Percentiles rank a stretch among this genome's conserved stretches.
phyloP scores from a whole-genome alignment of 1,284 basidiomycete species.

The Paramarasmius palmivorus region DNA sequence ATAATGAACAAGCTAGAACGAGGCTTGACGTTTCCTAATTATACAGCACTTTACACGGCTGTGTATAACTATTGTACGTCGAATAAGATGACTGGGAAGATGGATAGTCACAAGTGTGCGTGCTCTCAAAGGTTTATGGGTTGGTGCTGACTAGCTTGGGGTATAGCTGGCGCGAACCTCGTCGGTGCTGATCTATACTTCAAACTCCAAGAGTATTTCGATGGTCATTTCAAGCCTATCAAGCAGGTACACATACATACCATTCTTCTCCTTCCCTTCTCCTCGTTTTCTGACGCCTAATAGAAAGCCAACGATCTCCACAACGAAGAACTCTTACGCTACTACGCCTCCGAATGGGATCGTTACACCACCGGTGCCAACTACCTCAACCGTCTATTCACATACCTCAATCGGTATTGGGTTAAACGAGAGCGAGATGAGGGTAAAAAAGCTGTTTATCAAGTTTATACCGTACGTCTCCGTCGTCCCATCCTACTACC shows the following conservation, averaged over 20 bases:
- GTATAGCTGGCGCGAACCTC: slow-evolving; percentile 80
- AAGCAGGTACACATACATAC: slow-evolving; percentile 52
- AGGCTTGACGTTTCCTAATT: slow-evolving; percentile 89
- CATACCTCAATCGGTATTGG: slow-evolving; percentile 98
- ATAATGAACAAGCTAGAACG: slow-evolving; percentile 89
- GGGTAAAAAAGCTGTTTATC: slow-evolving; percentile 93
- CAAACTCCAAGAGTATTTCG: slow-evolving; percentile 83
- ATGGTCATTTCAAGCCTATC: slow-evolving; percentile 68
- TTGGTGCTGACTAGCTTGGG: slow-evolving; percentile 18
- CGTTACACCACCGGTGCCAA: slow-evolving; percentile 96
- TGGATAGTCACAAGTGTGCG: slow-evolving; percentile 51
- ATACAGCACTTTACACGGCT: slow-evolving; percentile 91
- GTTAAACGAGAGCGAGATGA: slow-evolving; percentile 98
- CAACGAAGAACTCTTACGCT: slow-evolving; percentile 87
- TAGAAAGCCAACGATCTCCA: slow-evolving; percentile 70
- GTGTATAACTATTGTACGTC: slow-evolving; percentile 95
- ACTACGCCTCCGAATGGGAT: slow-evolving; percentile 94
- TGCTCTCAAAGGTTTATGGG: slow-evolving; percentile 36
- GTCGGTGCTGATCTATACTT: slow-evolving; percentile 94
- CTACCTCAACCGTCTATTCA: slow-evolving; percentile 94
- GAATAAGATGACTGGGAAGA: slow-evolving; percentile 66
- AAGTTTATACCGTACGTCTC: slow-evolving; percentile 87
- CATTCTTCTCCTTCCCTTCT: neutral
- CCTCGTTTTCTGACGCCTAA: neutral
- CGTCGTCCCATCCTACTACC: neutral